phyloP scores from a whole-genome alignment of 345 rosid species.

The Salix exigua region DNA sequence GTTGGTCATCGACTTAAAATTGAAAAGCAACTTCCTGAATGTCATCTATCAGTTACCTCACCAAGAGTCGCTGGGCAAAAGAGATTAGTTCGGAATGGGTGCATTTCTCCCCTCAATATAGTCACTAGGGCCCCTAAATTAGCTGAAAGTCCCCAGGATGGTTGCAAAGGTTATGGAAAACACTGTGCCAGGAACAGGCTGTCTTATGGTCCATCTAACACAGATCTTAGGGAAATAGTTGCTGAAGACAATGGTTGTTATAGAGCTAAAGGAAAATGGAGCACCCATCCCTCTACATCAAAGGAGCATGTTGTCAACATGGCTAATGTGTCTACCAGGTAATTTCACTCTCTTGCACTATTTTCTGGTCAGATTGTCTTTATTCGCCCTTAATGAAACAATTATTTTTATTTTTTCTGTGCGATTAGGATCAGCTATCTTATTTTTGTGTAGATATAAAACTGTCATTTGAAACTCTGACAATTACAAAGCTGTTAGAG shows the following conservation, averaged over 20 bases:
- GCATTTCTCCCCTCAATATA: constrained; percentile 72
- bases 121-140: constrained; percentile 45
- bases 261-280: constrained; percentile 52
- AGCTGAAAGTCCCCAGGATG: constrained; percentile 24
- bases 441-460: background rate
- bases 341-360: constrained; percentile 1
- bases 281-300: constrained; percentile 22
- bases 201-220: constrained; percentile 28
- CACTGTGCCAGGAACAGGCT: constrained; percentile 21
- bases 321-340: constrained; percentile 43
- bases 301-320: constrained; percentile 22
- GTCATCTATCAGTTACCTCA: constrained; percentile 21
- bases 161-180: constrained; percentile 21
- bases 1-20: constrained; percentile 26
- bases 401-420: constrained; percentile 1
- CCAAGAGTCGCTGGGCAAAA: constrained; percentile 48
- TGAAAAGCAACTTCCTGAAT: constrained; percentile 22
- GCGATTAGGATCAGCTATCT: background rate
- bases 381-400: background rate
- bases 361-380: background rate
- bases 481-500: background rate
- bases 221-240: constrained; percentile 43
- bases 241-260: constrained; percentile 32
- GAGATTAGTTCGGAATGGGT: constrained; percentile 83
- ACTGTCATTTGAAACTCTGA: background rate